Evolutionary conservation across 495 filamentous ascomycete species (phyloP), one percentile per base, ranked within the genome.

Genomic region (Penicillium daleae): DNA sequence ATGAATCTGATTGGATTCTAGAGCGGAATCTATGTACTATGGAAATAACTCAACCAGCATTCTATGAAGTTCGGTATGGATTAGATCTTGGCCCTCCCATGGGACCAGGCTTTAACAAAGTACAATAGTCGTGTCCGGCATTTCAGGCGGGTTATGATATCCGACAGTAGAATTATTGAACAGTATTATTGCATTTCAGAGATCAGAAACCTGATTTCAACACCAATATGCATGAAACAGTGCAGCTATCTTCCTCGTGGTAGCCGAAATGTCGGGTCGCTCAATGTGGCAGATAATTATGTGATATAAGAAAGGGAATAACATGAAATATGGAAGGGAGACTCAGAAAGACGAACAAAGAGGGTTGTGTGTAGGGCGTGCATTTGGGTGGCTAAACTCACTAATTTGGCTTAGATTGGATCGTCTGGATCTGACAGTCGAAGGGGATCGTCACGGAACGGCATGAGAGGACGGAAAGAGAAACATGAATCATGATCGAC

Each of bases 371-470:
- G 8, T 21, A 24, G 46, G 46, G 13, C 4, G 24, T 50, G 46
- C 12, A 26, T 29, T 35, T 37, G n/a, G 51, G 29, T 21, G 32
- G 31, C 24, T 7, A 51, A 40, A 53, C 15, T 21, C 3, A 37
- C 32, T 64, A 55, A 31, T 17, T 10, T 39, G 35, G 35, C 7
- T 24, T 19, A 39, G 10, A 26, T 4, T 27, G 15, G 21, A 27
- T 21, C 22, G 9, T 5, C 27, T n/a, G 49, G 57, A 63, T 66
- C 60, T 61, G 66, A 63, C 66, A 48, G 58, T 61, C 37, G 58
- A 60, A 17, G 52, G 35, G 22, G 69, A 71, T 71, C 66, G 57
- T 57, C 56, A 70, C 59, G 49, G 66, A 62, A 64, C 60, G 62
- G 49, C 56, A 56, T 40, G 29, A 15, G 40, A 26, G 7, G 24